Evolutionary conservation across 75 land plant genomes (phyloP).

Genomic region (Azolla pinnata): DNA sequence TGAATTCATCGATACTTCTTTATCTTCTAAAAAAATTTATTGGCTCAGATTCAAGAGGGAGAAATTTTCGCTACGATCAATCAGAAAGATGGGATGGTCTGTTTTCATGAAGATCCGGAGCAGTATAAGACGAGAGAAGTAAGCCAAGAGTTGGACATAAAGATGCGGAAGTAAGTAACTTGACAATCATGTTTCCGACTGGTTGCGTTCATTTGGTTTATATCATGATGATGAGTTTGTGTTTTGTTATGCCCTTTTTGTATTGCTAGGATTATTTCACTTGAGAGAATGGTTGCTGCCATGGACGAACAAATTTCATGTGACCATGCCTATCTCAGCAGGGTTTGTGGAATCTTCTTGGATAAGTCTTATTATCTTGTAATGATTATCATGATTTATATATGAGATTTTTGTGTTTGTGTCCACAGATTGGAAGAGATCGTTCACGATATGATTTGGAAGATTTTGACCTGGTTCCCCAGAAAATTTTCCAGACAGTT

Average conservation of each 20-base stretch:
- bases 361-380: not conserved
- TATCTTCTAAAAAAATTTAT: not conserved
- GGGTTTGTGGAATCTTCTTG: conserved; percentile 32
- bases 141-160: conserved; percentile 69
- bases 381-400: not conserved
- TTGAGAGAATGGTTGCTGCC: conserved; percentile 69
- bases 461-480: conserved; percentile 86
- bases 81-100: conserved; percentile 99
- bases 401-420: not conserved
- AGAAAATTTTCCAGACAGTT: conserved; percentile 21
- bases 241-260: not conserved
- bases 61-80: conserved; percentile 95
- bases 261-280: conserved; percentile 51
- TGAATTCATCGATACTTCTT: not conserved
- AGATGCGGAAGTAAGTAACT: conserved; percentile 74
- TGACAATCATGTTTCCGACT: too few species aligned
- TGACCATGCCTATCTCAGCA: conserved; percentile 74
- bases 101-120: conserved; percentile 96
- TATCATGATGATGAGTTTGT: not conserved
- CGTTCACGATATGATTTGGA: conserved; percentile 77
- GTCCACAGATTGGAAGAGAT: conserved; percentile 68
- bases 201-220: too few species aligned
- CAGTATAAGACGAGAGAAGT: conserved; percentile 89
- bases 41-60: conserved; percentile 83
- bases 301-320: conserved; percentile 79